Base-by-base conservation (phyloP, 1,139 yeast species). In the Entelexis sorbosivorans region DNA sequence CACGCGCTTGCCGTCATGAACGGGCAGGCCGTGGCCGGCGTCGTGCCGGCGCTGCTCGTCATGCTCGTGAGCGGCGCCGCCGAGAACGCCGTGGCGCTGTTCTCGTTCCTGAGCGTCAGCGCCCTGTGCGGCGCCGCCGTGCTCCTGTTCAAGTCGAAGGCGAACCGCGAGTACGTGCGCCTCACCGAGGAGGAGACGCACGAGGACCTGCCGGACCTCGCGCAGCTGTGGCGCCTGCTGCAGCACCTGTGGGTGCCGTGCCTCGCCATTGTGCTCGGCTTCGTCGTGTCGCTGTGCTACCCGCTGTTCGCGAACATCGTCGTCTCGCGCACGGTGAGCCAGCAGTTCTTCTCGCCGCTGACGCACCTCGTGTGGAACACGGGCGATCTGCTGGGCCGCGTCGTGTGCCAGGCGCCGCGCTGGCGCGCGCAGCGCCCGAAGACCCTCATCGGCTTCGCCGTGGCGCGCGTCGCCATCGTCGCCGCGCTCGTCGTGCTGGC, bases 11-110 rank as follows among this genome's bases (percentile, higher is more conserved):
- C 85, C 0, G 84, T 84, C 4, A 85, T 91, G 84, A 88, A 88
- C 6, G 98, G 98, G 1, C 96, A 91, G 66, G 96, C 95, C 0
- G 71, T 89, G 14, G 88, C 96, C 0, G 97, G 97, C 0, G 95
- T 89, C 0, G 69, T 89, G 48, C 97, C 97, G 0, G 79, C 96
- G 0, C 66, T 82, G 16, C 82, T 94, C 0, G 71, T 88, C 50
- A 79, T 89, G 47, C 49, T 78, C 1, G 77, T 89, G 1, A 74
- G 66, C 19, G 35, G 51, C 33, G 32, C 49, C 33, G 44, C 44
- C n/a, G 35, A 11, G 9, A 19, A 49, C 20, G 53, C 46, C 35
- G 52, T 79, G 0, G 75, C 82, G 4, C 79, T 82, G 56, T 64
- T 78, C 6, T 83, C 85, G 65, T 85, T 84, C 60, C 66, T 82